Percentiles rank a stretch among this genome's conserved stretches.
Evolutionary conservation across 2,329 filamentous ascomycete species (phyloP).

Genomic region (Pseudogymnoascus destructans): DNA sequence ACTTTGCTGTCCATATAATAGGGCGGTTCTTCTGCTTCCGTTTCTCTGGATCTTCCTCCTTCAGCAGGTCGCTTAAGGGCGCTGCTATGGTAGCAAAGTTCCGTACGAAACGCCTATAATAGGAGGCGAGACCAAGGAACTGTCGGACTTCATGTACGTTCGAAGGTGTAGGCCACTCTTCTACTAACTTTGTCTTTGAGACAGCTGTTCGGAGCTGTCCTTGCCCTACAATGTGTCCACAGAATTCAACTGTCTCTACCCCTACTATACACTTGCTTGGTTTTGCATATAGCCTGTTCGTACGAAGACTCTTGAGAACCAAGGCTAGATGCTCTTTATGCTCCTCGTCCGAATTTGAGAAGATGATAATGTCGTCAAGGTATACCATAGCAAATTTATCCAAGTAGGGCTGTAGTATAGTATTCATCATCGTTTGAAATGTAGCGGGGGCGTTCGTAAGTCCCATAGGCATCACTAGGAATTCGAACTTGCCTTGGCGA

Average conservation of each 20-base stretch:
- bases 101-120: constrained; percentile 25
- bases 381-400: constrained; percentile 17
- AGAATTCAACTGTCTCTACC: constrained; percentile 13
- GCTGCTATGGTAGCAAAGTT: constrained; percentile 15
- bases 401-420: constrained; percentile 12
- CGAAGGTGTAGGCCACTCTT: constrained; percentile 14
- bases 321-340: constrained; percentile 14
- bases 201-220: constrained; percentile 14
- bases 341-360: constrained; percentile 14
- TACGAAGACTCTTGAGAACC: constrained; percentile 4
- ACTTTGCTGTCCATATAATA: background rate
- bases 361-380: constrained; percentile 26
- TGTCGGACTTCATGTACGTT: constrained; percentile 19
- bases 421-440: constrained; percentile 25
- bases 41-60: background rate
- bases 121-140: constrained; percentile 26
- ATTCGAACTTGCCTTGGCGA: constrained; percentile 26
- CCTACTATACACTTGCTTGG: constrained; percentile 15
- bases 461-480: constrained; percentile 24
- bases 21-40: background rate
- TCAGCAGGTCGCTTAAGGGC: background rate
- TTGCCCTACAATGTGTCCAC: constrained; percentile 13
- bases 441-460: constrained; percentile 14
- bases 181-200: constrained; percentile 13
- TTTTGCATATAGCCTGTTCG: constrained; percentile 6